Evolutionary conservation across 371 early-diverging fungal genomes (phyloP).

Genomic region (Actinomucor elegans): DNA sequence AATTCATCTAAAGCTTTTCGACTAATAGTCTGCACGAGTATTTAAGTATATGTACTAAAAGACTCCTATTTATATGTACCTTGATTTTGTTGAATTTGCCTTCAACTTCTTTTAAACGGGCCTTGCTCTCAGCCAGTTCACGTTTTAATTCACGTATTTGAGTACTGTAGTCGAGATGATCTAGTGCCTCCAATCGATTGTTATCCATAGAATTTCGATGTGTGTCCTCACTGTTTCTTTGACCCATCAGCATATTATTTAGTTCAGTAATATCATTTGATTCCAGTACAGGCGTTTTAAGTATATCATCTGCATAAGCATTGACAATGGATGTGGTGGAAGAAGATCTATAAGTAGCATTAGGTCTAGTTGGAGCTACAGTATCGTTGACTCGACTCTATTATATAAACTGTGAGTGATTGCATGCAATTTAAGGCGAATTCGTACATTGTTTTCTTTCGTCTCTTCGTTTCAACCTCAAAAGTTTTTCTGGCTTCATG

Average conservation of each 20-base stretch:
- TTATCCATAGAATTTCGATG: slow-evolving; percentile 15
- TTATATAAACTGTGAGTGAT: too few species aligned
- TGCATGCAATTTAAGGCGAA: not conserved
- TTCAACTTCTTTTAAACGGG: slow-evolving; percentile 34
- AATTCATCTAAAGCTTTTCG: slow-evolving; percentile 51
- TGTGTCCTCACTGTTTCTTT: slow-evolving; percentile 23
- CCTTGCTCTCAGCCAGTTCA: slow-evolving; percentile 30
- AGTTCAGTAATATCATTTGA: slow-evolving; percentile 13
- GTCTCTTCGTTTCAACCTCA: slow-evolving; percentile 37
- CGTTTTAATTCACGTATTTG: slow-evolving; percentile 17
- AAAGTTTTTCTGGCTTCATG: slow-evolving; percentile 44
- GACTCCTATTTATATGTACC: slow-evolving; percentile 14
- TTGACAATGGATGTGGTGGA: slow-evolving; percentile 29
- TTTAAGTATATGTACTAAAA: not conserved
- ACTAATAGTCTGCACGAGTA: slow-evolving; percentile 35
- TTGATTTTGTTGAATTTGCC: slow-evolving; percentile 46
- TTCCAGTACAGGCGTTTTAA: slow-evolving; percentile 10
- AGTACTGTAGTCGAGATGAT: slow-evolving; percentile 1
- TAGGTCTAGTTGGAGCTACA: not conserved
- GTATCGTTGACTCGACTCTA: not conserved
- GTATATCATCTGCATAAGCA: slow-evolving; percentile 21
- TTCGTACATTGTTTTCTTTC: slow-evolving; percentile 27
- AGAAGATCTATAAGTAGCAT: slow-evolving; percentile 13
- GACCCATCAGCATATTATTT: slow-evolving; percentile 20
- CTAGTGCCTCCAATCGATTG: not conserved